Conservation (phyloP, 2,329 filamentous ascomycete species). For the Pyrenophora tritici-repentis region DNA sequence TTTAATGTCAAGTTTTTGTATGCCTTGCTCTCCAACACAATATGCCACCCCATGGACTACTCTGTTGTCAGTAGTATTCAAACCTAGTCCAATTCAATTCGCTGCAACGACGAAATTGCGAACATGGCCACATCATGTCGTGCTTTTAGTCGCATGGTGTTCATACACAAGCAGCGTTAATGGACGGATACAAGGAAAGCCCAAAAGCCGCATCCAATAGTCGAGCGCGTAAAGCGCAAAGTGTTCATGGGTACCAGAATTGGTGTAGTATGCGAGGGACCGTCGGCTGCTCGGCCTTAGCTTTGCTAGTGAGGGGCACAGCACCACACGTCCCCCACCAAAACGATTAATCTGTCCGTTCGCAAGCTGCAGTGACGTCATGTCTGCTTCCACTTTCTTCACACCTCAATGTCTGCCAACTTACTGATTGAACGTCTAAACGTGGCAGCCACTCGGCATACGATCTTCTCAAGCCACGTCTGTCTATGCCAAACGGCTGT, state of each 20-base stretch:
- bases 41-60: too few relatives aligned
- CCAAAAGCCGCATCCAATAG: constrained; percentile 4
- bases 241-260: neutral
- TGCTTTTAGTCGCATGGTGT: constrained; percentile 12
- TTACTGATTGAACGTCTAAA: neutral
- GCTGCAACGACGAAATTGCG: constrained; percentile 6
- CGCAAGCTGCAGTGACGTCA: constrained; percentile 20
- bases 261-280: constrained; percentile 16
- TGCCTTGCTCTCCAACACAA: too few relatives aligned
- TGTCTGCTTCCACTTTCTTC: neutral
- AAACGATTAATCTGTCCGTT: neutral
- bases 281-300: constrained; percentile 19
- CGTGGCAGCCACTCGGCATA: neutral
- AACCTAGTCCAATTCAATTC: too few relatives aligned
- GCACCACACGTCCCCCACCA: neutral
- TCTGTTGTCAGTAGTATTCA: too few relatives aligned
- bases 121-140: constrained; percentile 25
- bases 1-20: too few relatives aligned
- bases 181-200: neutral
- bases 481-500: constrained; percentile 11
- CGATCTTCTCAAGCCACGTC: constrained; percentile 12
- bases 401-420: neutral
- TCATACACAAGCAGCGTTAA: neutral
- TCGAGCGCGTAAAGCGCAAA: constrained; percentile 6
- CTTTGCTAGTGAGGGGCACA: constrained; percentile 20